A percentile compares a stretch with the other conserved stretches of the same genome.
These are phyloP conservation scores for Ensete glaucum DNA, from an alignment of 176 grass and related monocot genomes.

Conservation along the genomic window DNA sequence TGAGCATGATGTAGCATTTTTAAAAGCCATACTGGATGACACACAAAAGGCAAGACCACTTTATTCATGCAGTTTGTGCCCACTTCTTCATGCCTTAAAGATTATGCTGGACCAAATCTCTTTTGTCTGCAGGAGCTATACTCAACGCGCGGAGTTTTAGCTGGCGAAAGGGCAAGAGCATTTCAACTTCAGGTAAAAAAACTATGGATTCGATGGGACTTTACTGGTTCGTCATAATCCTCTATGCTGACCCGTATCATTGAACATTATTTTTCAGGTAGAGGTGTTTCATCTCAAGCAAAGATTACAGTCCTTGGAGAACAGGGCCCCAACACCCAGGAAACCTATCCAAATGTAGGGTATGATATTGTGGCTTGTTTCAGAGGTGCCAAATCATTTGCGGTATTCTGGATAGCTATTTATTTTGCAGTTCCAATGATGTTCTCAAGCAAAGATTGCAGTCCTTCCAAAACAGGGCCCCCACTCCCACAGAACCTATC, in stretches of 20 bases:
- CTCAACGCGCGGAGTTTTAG: constrained; percentile 64
- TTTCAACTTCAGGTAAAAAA: constrained; percentile 75
- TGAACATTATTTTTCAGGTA: constrained; percentile 38
- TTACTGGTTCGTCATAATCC: neutral
- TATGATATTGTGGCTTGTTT: neutral
- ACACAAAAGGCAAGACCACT: constrained; percentile 63
- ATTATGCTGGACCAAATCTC: neutral
- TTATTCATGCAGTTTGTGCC: neutral
- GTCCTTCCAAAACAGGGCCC: constrained; percentile 56
- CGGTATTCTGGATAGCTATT: too few species aligned
- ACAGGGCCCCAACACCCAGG: constrained; percentile 58
- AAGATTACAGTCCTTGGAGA: constrained; percentile 63
- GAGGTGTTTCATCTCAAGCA: constrained; percentile 89
- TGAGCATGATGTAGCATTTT: constrained; percentile 83
- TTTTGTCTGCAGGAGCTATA: constrained; percentile 48
- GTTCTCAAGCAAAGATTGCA: constrained; percentile 72
- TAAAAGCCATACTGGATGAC: constrained; percentile 83
- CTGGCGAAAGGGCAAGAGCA: constrained; percentile 57
- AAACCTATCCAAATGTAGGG: constrained; percentile 47
- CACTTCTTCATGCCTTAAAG: neutral
- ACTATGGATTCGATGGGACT: neutral
- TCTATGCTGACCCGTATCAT: constrained; percentile 4
- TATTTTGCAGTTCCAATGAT: too few species aligned
- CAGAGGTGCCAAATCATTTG: neutral
- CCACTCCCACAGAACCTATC: constrained; percentile 58